These are phyloP conservation scores for Corylus avellana DNA, from an alignment of 306 rosid genomes.

Conservation along the genomic window DNA sequence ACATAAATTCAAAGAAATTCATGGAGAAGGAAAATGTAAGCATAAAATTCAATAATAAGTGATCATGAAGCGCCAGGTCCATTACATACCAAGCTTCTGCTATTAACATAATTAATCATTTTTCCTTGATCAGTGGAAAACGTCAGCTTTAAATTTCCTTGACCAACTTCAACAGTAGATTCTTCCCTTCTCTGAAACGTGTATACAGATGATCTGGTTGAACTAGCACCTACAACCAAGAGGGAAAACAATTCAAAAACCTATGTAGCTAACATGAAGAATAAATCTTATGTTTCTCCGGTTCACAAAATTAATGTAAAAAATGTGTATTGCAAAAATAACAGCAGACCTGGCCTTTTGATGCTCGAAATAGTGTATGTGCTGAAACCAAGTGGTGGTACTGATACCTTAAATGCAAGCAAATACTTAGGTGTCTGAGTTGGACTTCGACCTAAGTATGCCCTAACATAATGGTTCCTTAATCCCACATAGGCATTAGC, in stretches of 20 bases:
- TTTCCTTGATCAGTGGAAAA: conserved; percentile 41
- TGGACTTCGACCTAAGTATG: conserved; percentile 44
- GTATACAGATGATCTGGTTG: conserved; percentile 55
- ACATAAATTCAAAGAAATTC: background rate
- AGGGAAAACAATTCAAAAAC: conserved; percentile 23
- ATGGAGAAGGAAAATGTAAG: conserved; percentile 5
- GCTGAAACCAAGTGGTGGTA: conserved; percentile 62
- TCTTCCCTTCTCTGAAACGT: conserved; percentile 32
- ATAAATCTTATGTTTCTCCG: background rate
- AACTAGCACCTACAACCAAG: conserved; percentile 47
- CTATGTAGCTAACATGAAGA: conserved; percentile 23
- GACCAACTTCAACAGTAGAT: conserved; percentile 48
- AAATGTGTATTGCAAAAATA: background rate
- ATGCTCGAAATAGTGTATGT: conserved; percentile 43
- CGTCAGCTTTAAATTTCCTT: conserved; percentile 48
- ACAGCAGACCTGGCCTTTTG: conserved; percentile 37
- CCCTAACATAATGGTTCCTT: conserved; percentile 49
- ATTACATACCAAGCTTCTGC: conserved; percentile 44
- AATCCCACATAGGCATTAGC: conserved; percentile 28
- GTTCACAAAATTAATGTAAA: background rate
- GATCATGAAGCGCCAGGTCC: conserved; percentile 3
- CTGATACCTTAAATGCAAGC: conserved; percentile 53
- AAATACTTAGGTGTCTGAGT: conserved; percentile 49
- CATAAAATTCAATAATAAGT: background rate
- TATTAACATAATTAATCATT: conserved; percentile 40